Conservation (phyloP, 495 filamentous ascomycete species). For the Penicilliopsis zonata region DNA sequence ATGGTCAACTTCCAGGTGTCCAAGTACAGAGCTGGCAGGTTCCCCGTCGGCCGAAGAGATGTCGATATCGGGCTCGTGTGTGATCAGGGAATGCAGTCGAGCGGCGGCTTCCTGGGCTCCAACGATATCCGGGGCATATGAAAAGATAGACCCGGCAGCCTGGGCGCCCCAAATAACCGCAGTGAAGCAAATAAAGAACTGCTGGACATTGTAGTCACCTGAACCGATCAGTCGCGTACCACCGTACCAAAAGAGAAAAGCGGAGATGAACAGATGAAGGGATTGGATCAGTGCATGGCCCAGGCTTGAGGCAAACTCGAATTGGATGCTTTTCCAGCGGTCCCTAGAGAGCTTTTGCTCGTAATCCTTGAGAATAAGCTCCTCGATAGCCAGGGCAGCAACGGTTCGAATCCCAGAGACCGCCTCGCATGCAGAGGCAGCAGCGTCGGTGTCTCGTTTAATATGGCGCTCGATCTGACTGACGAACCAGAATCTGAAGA, state of each 20-base stretch:
- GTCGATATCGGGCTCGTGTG: conserved; percentile 18
- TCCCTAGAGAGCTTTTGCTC: conserved; percentile 30
- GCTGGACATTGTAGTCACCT: conserved; percentile 32
- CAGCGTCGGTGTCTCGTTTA: conserved; percentile 34
- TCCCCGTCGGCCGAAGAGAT: not conserved
- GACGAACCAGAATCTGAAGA: conserved; percentile 32
- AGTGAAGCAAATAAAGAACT: conserved; percentile 43
- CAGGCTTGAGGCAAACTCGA: conserved; percentile 5
- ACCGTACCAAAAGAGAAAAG: conserved; percentile 41
- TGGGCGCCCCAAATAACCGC: conserved; percentile 39
- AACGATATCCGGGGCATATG: conserved; percentile 32
- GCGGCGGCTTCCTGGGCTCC: conserved; percentile 28
- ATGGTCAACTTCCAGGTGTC: conserved; percentile 3
- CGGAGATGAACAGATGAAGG: conserved; percentile 21
- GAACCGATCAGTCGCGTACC: conserved; percentile 28
- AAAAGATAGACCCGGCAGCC: conserved; percentile 34
- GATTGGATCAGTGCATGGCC: conserved; percentile 13
- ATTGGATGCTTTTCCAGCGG: conserved; percentile 26
- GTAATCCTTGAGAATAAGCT: conserved; percentile 30
- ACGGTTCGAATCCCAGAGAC: conserved; percentile 40
- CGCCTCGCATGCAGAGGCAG: conserved; percentile 37
- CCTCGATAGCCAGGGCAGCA: conserved; percentile 39
- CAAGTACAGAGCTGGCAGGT: conserved; percentile 1
- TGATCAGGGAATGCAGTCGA: conserved; percentile 27
- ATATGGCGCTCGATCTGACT: conserved; percentile 36